A percentile compares a stretch with the other conserved stretches of the same genome.
phyloP scores from a whole-genome alignment of 352 stramenopile species.

The Globisporangium solare region DNA sequence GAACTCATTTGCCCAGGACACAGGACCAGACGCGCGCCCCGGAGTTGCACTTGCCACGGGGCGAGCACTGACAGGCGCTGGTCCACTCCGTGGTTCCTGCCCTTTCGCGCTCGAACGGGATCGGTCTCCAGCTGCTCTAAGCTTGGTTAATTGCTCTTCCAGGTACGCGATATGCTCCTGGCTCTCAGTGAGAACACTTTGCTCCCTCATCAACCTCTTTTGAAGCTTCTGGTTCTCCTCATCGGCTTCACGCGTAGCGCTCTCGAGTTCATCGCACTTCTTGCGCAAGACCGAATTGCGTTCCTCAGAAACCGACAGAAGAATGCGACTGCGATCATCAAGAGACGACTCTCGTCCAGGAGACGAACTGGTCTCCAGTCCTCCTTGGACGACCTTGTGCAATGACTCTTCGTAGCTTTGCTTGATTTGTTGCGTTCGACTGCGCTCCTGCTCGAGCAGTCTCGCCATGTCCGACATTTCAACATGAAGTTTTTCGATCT shows the following conservation, averaged over 20 bases:
- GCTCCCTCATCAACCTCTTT: conserved; percentile 26
- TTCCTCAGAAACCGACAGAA: conserved; percentile 78
- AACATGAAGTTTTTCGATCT: conserved; percentile 70
- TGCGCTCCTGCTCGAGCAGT: conserved; percentile 64
- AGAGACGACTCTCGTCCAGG: conserved; percentile 12
- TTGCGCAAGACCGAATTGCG: conserved; percentile 59
- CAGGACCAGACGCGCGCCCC: conserved; percentile 19
- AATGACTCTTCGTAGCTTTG: conserved; percentile 81
- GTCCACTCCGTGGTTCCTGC: not conserved
- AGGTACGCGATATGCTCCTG: conserved; percentile 61
- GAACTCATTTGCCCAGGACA: conserved; percentile 72
- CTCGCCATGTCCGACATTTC: conserved; percentile 58
- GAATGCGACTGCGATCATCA: conserved; percentile 55
- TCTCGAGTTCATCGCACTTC: conserved; percentile 76
- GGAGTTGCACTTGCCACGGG: conserved; percentile 2
- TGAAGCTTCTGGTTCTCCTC: conserved; percentile 48
- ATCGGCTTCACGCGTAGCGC: conserved; percentile 29
- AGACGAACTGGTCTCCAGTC: conserved; percentile 22
- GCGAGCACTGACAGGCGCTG: not conserved
- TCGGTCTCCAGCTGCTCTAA: conserved; percentile 15
- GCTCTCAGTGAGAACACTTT: conserved; percentile 16
- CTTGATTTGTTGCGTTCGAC: conserved; percentile 75
- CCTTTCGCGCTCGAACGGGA: conserved; percentile 1
- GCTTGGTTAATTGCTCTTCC: conserved; percentile 48
- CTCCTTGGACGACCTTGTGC: conserved; percentile 58